Evolutionary conservation across 257 asterid species (phyloP).

Genomic region (Nicotiana attenuata): DNA sequence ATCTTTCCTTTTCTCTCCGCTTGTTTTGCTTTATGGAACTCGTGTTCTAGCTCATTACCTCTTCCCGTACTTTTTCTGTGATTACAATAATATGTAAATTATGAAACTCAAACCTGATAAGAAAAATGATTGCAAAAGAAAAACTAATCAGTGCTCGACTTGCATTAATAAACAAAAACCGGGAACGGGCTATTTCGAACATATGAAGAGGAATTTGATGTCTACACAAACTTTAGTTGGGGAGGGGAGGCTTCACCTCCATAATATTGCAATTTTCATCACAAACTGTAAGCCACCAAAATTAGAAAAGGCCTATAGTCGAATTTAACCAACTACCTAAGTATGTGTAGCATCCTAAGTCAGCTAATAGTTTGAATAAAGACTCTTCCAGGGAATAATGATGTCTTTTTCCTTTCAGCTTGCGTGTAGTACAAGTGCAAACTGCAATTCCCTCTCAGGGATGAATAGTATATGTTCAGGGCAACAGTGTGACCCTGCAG

Average conservation of each 20-base stretch:
- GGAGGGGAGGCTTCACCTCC: background rate
- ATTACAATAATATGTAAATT: background rate
- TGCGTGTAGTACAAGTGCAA: background rate
- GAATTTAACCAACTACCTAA: background rate
- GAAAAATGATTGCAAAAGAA: background rate
- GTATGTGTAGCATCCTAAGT: background rate
- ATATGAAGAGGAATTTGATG: background rate
- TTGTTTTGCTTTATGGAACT: background rate
- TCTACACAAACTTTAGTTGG: background rate
- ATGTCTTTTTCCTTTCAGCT: background rate
- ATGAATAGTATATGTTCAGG: constrained; percentile 1
- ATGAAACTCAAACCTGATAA: background rate
- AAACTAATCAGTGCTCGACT: background rate
- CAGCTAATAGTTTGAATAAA: background rate
- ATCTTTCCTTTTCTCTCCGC: background rate
- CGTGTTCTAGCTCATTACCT: background rate
- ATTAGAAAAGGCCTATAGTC: background rate
- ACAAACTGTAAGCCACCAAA: background rate
- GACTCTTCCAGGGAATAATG: background rate
- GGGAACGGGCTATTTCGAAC: background rate
- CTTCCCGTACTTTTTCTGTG: background rate
- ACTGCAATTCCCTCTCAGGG: background rate
- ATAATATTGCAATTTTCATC: background rate
- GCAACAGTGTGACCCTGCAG: background rate
- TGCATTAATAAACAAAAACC: background rate